A percentile compares a stretch with the other conserved stretches of the same genome.
These are phyloP conservation scores for Fusarium tanahbumbuense DNA, from an alignment of 2,329 filamentous ascomycete species.

Conservation along the genomic window DNA sequence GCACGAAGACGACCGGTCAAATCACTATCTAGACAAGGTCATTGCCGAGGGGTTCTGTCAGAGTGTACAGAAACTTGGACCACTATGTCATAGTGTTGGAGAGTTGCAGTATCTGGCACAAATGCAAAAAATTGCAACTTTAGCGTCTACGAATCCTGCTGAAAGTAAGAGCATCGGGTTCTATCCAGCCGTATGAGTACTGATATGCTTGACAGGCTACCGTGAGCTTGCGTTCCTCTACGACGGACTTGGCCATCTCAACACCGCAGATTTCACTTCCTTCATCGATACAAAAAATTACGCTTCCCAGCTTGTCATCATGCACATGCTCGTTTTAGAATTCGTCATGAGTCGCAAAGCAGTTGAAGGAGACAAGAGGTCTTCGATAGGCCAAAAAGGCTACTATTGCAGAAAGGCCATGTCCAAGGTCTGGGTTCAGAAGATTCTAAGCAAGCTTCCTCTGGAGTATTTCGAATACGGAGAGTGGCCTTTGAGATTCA, in stretches of 20 bases:
- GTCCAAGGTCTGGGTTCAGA: conserved; percentile 54
- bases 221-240: conserved; percentile 47
- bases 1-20: conserved; percentile 1
- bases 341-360: conserved; percentile 46
- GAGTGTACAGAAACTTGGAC: conserved; percentile 46
- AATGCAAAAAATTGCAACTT: conserved; percentile 47
- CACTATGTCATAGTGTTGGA: conserved; percentile 48
- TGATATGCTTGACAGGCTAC: conserved; percentile 40
- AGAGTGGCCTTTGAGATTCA: conserved; percentile 48
- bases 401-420: conserved; percentile 43
- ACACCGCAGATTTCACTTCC: conserved; percentile 47
- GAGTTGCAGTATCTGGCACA: conserved; percentile 49
- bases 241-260: conserved; percentile 44
- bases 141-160: conserved; percentile 42
- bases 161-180: conserved; percentile 43
- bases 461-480: conserved; percentile 49
- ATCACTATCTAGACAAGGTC: conserved; percentile 27
- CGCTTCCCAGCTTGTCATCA: conserved; percentile 51
- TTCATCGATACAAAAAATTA: conserved; percentile 50
- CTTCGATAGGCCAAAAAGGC: conserved; percentile 17
- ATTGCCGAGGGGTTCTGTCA: conserved; percentile 46
- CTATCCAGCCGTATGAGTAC: not conserved
- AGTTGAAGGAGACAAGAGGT: conserved; percentile 12
- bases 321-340: conserved; percentile 53
- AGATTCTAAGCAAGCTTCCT: conserved; percentile 50